Percentiles rank a stretch among this genome's conserved stretches.
Evolutionary conservation across 176 grass and related monocot species (phyloP).

Genomic region (Oryza brachyantha): DNA sequence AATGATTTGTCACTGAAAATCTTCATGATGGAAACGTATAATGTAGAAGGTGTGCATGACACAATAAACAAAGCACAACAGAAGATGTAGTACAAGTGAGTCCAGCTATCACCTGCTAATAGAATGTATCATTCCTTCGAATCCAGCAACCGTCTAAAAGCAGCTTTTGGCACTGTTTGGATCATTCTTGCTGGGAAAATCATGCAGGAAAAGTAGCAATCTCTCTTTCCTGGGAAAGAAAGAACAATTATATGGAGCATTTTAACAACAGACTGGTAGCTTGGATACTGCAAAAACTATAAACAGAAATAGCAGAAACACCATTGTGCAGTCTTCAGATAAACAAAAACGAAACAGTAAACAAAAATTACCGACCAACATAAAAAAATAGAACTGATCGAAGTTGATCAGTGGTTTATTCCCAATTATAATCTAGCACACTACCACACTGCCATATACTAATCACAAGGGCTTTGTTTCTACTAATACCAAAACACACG

Average conservation of each 20-base stretch:
- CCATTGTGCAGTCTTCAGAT: neutral
- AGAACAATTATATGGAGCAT: neutral
- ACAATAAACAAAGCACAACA: slow-evolving; percentile 29
- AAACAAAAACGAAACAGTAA: neutral
- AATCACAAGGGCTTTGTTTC: neutral
- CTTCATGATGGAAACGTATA: slow-evolving; percentile 34
- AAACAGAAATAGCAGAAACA: too few species aligned
- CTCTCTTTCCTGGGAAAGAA: slow-evolving; percentile 19
- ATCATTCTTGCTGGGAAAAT: neutral
- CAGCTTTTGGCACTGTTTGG: slow-evolving; percentile 20
- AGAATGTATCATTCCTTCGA: slow-evolving; percentile 27
- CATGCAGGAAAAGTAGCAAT: neutral
- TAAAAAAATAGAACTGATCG: neutral
- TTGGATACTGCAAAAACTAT: too few species aligned
- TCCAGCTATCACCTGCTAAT: slow-evolving; percentile 45
- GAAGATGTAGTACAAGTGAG: slow-evolving; percentile 26
- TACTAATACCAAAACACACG: neutral
- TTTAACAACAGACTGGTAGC: neutral
- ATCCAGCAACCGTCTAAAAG: slow-evolving; percentile 16
- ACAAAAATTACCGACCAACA: neutral
- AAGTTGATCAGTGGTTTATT: neutral
- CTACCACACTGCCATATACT: neutral
- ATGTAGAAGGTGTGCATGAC: slow-evolving; percentile 10
- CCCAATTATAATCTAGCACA: neutral
- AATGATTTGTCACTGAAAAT: slow-evolving; percentile 36